Evolutionary conservation across 2,329 filamentous ascomycete species (phyloP).

Genomic region (Aspergillus hortae): DNA sequence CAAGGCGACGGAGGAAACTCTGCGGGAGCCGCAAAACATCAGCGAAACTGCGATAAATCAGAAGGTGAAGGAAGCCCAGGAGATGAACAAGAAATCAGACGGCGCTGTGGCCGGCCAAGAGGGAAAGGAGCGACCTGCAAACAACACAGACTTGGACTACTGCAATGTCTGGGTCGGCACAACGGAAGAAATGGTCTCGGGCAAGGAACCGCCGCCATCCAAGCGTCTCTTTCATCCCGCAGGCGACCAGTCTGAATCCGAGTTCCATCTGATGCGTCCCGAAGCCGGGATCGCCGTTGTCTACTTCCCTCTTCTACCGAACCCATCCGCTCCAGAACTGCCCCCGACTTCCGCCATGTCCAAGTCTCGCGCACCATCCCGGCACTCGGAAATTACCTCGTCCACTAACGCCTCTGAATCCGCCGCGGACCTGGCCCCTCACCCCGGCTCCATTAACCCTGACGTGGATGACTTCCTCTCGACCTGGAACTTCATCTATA

Average conservation of each 20-base stretch:
- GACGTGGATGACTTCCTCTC: slow-evolving; percentile 79
- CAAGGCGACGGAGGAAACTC: slow-evolving; percentile 59
- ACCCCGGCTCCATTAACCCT: slow-evolving; percentile 72
- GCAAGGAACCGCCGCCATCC: slow-evolving; percentile 51
- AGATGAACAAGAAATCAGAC: slow-evolving; percentile 29
- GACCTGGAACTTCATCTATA: slow-evolving; percentile 98
- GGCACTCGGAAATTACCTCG: slow-evolving; percentile 17
- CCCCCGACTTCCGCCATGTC: slow-evolving; percentile 19
- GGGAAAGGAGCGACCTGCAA: slow-evolving; percentile 31
- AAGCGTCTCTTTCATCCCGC: slow-evolving; percentile 46
- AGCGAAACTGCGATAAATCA: slow-evolving; percentile 58
- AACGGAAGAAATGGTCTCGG: slow-evolving; percentile 65
- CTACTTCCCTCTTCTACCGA: slow-evolving; percentile 86
- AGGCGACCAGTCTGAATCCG: slow-evolving; percentile 56
- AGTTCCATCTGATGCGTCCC: slow-evolving; percentile 68
- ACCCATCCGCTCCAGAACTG: slow-evolving; percentile 49
- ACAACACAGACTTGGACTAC: slow-evolving; percentile 65
- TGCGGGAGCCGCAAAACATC: slow-evolving; percentile 65
- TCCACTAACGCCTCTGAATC: slow-evolving; percentile 14
- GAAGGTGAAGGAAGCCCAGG: slow-evolving; percentile 60
- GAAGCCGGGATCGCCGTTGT: slow-evolving; percentile 83
- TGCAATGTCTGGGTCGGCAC: slow-evolving; percentile 95
- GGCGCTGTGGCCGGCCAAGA: slow-evolving; percentile 19
- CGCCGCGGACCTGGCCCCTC: slow-evolving; percentile 31
- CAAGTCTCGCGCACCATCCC: slow-evolving; percentile 21